These are phyloP conservation scores for Cladorrhinum sp. DNA, from an alignment of 2,329 filamentous ascomycete genomes.

Conservation along the genomic window DNA sequence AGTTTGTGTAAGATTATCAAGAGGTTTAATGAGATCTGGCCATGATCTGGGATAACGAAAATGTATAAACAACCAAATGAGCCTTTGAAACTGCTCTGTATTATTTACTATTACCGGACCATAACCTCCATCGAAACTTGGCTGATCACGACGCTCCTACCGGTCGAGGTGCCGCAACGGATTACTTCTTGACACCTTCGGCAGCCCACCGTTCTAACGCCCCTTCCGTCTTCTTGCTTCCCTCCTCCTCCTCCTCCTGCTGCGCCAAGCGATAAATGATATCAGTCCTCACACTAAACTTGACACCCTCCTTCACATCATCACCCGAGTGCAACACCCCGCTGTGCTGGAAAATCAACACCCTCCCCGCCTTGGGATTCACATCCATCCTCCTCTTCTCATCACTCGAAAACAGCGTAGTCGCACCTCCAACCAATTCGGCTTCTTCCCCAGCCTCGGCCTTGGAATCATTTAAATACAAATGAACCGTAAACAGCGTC, in stretches of 20 bases:
- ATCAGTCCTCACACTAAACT: conserved; percentile 57
- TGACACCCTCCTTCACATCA: conserved; percentile 47
- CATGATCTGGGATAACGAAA: conserved; percentile 3
- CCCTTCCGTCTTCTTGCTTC: neutral
- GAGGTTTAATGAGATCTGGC: conserved; percentile 38
- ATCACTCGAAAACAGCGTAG: conserved; percentile 49
- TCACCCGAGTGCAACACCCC: conserved; percentile 53
- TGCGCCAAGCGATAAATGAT: conserved; percentile 44
- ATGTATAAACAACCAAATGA: no score
- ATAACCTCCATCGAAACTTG: no score
- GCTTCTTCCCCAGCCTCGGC: conserved; percentile 36
- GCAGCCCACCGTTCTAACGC: neutral
- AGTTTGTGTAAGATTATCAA: conserved; percentile 43
- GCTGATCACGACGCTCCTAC: no score
- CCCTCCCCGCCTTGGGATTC: conserved; percentile 54
- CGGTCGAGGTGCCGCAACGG: no score
- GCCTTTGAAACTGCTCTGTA: no score
- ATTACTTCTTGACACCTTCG: no score
- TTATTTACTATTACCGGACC: no score
- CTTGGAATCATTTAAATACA: conserved; percentile 52
- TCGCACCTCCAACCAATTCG: conserved; percentile 51
- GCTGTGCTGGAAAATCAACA: conserved; percentile 58
- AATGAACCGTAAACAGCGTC: conserved; percentile 54
- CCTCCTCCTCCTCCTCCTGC: neutral
- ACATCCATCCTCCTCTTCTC: conserved; percentile 47